Evolutionary conservation across 441 rosid species (phyloP), one percentile per base, ranked within the genome.

Genomic region (Eugenia klotzschiana): DNA sequence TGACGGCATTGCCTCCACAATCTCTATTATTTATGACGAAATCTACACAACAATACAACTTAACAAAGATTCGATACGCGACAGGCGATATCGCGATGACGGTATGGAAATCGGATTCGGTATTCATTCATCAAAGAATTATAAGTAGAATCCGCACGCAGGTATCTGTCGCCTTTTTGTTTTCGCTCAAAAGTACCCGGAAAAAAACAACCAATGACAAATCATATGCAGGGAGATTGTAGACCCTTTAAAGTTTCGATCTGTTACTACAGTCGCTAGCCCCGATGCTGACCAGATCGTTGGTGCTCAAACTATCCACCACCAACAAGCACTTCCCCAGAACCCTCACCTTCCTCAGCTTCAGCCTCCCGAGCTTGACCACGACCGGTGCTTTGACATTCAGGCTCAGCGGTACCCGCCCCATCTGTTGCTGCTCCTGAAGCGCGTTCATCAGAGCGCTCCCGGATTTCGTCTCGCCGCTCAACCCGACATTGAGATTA

Each of bases 341-440:
- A 69, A 91, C 82, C 82, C 84, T 82, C 53, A 93, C 87, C 86
- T 89, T 93, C 83, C 84, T 89, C 80, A 89, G 80, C 90, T 93
- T 93, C 88, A 90, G 73, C 25, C 77, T 87, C 25, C 94, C 93
- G 2, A 92, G 89, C 86, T 91, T 85, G 29, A 93, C 60, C 0
- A 88, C 87, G 0, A 92, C 93, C 2, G 92, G 93, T 2, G 94
- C 93, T 53, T 82, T 37, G 1, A 92, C 92, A 86, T 88, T 87
- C 18, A 93, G 91, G 85, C 90, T 90, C 85, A 93, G 84, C 0
- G 94, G 96, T 14, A 93, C 88, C 26, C 83, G 86, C 46, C 94
- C 93, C 2, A 90, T 90, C 77, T 84, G 92, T 81, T 92, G 94
- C 84, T 93, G 92, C 85, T 90, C 87, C 77, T 92, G 93, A 83